Conservation (phyloP, 169 alveolate species). For the Neospora caninum region DNA sequence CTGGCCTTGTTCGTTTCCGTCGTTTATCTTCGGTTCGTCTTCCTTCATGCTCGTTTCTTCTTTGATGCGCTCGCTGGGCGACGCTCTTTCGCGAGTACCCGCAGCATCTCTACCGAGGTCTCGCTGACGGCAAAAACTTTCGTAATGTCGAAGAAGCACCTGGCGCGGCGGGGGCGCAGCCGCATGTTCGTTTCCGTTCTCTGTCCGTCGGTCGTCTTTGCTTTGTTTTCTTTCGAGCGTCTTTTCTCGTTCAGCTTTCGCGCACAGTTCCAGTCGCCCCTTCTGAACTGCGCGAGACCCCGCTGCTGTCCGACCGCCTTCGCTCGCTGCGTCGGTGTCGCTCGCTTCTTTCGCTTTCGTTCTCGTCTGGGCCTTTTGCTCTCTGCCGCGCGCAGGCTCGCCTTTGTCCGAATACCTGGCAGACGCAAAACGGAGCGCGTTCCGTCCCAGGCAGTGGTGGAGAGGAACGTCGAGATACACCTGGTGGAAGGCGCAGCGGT, state of each 20-base stretch:
- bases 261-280: not conserved
- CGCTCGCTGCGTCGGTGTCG: not conserved
- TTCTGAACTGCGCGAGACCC: too few relatives aligned
- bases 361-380: not conserved
- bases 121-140: not conserved
- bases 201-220: not conserved
- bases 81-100: too few relatives aligned
- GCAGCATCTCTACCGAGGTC: not conserved
- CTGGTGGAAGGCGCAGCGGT: constrained; percentile 33
- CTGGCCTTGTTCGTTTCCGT: too few relatives aligned
- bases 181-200: not conserved
- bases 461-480: not conserved
- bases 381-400: too few relatives aligned
- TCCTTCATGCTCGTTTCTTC: too few relatives aligned
- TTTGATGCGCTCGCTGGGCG: too few relatives aligned
- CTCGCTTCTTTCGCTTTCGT: not conserved
- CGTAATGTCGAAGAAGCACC: not conserved
- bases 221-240: not conserved
- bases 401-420: not conserved
- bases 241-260: not conserved
- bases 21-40: too few relatives aligned
- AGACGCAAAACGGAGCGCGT: not conserved
- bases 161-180: not conserved
- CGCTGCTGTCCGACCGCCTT: not conserved
- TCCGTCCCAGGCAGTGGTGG: not conserved